These are phyloP conservation scores for Mallotus repandus DNA, from an alignment of 441 rosid species.

Conservation along the genomic window DNA sequence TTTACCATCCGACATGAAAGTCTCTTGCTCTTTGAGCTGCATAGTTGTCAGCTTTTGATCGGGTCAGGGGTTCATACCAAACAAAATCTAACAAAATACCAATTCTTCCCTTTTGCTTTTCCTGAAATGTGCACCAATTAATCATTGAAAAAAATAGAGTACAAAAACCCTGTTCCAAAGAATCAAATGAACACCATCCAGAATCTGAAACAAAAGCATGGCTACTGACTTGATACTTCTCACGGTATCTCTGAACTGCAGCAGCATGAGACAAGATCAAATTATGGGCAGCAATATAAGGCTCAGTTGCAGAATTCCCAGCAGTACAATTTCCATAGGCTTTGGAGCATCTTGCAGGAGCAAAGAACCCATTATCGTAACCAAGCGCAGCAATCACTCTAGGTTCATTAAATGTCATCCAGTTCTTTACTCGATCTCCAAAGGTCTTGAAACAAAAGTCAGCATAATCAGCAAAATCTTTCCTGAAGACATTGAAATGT, in stretches of 20 bases:
- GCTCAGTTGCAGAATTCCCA: constrained; percentile 86
- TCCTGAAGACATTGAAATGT: constrained; percentile 37
- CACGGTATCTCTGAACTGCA: constrained; percentile 75
- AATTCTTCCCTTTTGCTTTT: constrained; percentile 77
- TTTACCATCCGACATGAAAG: constrained; percentile 94
- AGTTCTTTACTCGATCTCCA: constrained; percentile 89
- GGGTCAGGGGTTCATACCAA: constrained; percentile 95
- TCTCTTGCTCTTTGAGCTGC: constrained; percentile 98
- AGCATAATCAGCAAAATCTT: constrained; percentile 82
- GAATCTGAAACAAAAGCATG: not conserved
- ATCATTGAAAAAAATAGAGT: not conserved
- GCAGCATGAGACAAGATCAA: constrained; percentile 77
- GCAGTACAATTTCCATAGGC: constrained; percentile 71
- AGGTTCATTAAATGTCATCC: constrained; percentile 96
- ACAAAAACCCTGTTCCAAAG: not conserved
- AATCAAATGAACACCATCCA: not conserved
- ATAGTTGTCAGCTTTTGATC: constrained; percentile 70
- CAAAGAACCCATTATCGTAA: constrained; percentile 73
- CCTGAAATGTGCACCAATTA: constrained; percentile 33
- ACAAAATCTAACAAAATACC: constrained; percentile 88
- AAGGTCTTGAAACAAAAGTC: constrained; percentile 86
- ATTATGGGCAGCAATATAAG: constrained; percentile 81
- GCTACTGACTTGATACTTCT: constrained; percentile 56
- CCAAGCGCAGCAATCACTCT: constrained; percentile 89
- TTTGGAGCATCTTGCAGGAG: constrained; percentile 89